Percentiles rank a stretch among this genome's conserved stretches.
phyloP scores from a whole-genome alignment of 805 yeast genomes.

The Nakazawaea laoshanensis region DNA sequence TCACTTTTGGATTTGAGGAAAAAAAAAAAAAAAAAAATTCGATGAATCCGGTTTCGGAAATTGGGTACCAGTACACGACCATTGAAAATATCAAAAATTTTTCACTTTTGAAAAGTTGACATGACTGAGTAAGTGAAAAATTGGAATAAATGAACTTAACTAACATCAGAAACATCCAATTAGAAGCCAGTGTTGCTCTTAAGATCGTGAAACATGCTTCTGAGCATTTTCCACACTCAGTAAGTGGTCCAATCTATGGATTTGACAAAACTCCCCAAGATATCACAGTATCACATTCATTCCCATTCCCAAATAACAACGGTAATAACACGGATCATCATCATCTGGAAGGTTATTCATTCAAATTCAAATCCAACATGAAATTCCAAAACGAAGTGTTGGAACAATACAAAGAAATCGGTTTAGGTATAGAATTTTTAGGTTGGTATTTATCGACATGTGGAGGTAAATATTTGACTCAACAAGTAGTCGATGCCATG shows the following conservation, averaged over 20 bases:
- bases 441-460: slow-evolving; percentile 77
- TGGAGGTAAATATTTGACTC: slow-evolving; percentile 62
- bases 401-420: slow-evolving; percentile 50
- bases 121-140: not conserved
- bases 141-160: not conserved
- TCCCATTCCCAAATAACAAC: slow-evolving; percentile 47
- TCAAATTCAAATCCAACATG: slow-evolving; percentile 50
- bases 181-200: slow-evolving; percentile 46
- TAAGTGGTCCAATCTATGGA: slow-evolving; percentile 71
- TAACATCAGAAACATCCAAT: slow-evolving; percentile 23
- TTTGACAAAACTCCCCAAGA: slow-evolving; percentile 48
- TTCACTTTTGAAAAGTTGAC: no score
- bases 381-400: slow-evolving; percentile 64
- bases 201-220: slow-evolving; percentile 62
- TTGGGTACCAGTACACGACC: no score
- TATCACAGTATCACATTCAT: slow-evolving; percentile 48
- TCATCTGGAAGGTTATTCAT: slow-evolving; percentile 42
- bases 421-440: slow-evolving; percentile 58
- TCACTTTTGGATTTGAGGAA: not conserved
- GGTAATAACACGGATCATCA: slow-evolving; percentile 39
- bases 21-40: no score
- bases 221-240: slow-evolving; percentile 51
- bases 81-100: no score
- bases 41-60: no score
- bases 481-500: slow-evolving; percentile 60